These are phyloP conservation scores for Xylaria nigripes DNA, from an alignment of 495 filamentous ascomycete genomes.

Conservation along the genomic window DNA sequence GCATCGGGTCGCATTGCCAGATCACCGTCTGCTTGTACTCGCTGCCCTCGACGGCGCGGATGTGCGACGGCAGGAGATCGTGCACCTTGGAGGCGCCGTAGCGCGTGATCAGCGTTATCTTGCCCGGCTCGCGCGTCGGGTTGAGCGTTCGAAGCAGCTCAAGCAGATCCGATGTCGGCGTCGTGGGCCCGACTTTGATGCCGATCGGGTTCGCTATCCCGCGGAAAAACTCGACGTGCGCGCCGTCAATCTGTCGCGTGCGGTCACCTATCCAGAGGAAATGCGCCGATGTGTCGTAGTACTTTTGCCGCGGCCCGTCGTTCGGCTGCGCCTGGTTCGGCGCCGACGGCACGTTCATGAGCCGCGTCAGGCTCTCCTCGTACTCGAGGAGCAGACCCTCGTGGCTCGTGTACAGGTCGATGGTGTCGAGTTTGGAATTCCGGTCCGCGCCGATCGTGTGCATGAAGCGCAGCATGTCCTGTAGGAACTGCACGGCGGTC, in stretches of 20 bases:
- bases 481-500: slow-evolving; percentile 72
- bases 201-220: slow-evolving; percentile 93
- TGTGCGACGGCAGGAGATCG: slow-evolving; percentile 67
- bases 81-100: slow-evolving; percentile 75
- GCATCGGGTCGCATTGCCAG: slow-evolving; percentile 99
- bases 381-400: slow-evolving; percentile 94
- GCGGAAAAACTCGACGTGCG: slow-evolving; percentile 95
- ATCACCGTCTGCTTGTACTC: slow-evolving; percentile 69
- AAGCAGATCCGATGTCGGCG: slow-evolving; percentile 63
- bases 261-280: slow-evolving; percentile 98
- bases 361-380: slow-evolving; percentile 75
- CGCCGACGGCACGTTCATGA: slow-evolving; percentile 54
- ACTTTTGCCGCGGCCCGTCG: slow-evolving; percentile 35
- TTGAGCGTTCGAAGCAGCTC: slow-evolving; percentile 75
- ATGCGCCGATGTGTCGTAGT: slow-evolving; percentile 88
- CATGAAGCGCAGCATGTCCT: slow-evolving; percentile 92
- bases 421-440: slow-evolving; percentile 75
- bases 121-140: slow-evolving; percentile 70
- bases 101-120: slow-evolving; percentile 91
- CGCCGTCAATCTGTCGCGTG: slow-evolving; percentile 83
- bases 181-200: slow-evolving; percentile 88
- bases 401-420: slow-evolving; percentile 91
- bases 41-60: slow-evolving; percentile 67
- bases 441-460: slow-evolving; percentile 87
- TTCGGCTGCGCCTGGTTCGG: neutral